These are phyloP conservation scores for Penicillium arizonense DNA, from an alignment of 495 filamentous ascomycete species.

Conservation along the genomic window DNA sequence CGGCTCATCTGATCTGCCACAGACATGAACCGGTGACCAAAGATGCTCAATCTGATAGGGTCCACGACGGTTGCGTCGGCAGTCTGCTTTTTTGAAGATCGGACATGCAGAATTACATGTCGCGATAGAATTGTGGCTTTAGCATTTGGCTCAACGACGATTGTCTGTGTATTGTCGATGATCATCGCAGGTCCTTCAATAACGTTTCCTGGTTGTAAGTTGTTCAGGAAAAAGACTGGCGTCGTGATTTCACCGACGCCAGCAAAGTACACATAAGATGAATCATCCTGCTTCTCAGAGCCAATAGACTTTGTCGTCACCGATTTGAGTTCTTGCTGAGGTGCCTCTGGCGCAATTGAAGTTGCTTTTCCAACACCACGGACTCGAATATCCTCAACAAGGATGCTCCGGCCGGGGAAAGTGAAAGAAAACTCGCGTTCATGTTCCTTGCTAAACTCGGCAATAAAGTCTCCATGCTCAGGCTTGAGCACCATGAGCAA, in stretches of 20 bases:
- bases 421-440: slow-evolving; percentile 89
- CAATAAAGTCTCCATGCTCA: slow-evolving; percentile 6
- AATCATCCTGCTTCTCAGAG: slow-evolving; percentile 4
- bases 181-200: slow-evolving; percentile 82
- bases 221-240: too few relatives aligned
- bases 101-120: slow-evolving; percentile 72
- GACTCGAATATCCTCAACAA: too few relatives aligned
- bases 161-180: slow-evolving; percentile 91
- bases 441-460: slow-evolving; percentile 70
- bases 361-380: slow-evolving; percentile 41
- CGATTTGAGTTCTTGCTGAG: slow-evolving; percentile 7
- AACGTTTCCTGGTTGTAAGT: too few relatives aligned
- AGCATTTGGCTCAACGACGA: slow-evolving; percentile 77
- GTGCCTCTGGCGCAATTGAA: slow-evolving; percentile 2
- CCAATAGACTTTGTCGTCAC: background rate
- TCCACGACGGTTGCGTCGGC: slow-evolving; percentile 47
- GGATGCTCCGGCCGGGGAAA: slow-evolving; percentile 35
- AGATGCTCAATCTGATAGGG: slow-evolving; percentile 87
- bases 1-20: slow-evolving; percentile 94
- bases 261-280: slow-evolving; percentile 20
- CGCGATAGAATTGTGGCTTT: slow-evolving; percentile 49
- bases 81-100: slow-evolving; percentile 61
- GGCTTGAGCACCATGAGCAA: slow-evolving; percentile 74
- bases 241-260: too few relatives aligned
- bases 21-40: slow-evolving; percentile 90